Evolutionary conservation across 1,139 yeast genomes (phyloP).

Genomic region (Suhomyces yuchorum): DNA sequence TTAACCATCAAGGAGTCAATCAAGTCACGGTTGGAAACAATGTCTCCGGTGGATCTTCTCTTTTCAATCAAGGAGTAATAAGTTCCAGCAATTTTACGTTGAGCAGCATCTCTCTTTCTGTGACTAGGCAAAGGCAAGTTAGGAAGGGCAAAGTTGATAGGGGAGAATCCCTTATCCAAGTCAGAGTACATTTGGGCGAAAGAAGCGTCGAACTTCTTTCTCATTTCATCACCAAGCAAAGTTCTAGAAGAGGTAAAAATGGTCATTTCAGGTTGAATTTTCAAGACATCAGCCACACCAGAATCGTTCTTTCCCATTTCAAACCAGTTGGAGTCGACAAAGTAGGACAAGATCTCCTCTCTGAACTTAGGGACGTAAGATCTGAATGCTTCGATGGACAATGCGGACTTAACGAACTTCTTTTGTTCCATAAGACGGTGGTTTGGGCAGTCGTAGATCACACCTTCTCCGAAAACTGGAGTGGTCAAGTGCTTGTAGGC

Average conservation of each 20-base stretch:
- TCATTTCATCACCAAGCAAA: constrained; percentile 87
- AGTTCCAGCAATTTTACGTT: constrained; percentile 72
- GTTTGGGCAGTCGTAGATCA: constrained; percentile 95
- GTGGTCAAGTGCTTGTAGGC: constrained; percentile 95
- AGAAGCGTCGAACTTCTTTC: constrained; percentile 75
- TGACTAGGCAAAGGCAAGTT: constrained; percentile 88
- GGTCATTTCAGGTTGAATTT: constrained; percentile 91
- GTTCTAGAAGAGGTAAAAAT: constrained; percentile 95
- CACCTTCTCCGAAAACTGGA: constrained; percentile 97
- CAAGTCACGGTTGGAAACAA: constrained; percentile 78
- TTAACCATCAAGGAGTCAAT: constrained; percentile 82
- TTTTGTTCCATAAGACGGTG: constrained; percentile 95
- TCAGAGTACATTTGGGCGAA: constrained; percentile 88
- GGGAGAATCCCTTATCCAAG: constrained; percentile 95
- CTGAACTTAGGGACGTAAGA: constrained; percentile 85
- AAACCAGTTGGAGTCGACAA: constrained; percentile 50
- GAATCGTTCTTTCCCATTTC: constrained; percentile 37
- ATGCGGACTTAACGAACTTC: constrained; percentile 90
- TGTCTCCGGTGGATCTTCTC: constrained; percentile 75
- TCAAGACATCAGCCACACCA: constrained; percentile 73
- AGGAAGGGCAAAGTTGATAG: constrained; percentile 93
- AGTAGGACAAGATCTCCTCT: constrained; percentile 72
- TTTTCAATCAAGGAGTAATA: constrained; percentile 75
- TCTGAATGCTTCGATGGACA: constrained; percentile 82
- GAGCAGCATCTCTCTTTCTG: constrained; percentile 85